These are phyloP conservation scores for Misopates orontium DNA, from an alignment of 257 asterid genomes.

Conservation along the genomic window DNA sequence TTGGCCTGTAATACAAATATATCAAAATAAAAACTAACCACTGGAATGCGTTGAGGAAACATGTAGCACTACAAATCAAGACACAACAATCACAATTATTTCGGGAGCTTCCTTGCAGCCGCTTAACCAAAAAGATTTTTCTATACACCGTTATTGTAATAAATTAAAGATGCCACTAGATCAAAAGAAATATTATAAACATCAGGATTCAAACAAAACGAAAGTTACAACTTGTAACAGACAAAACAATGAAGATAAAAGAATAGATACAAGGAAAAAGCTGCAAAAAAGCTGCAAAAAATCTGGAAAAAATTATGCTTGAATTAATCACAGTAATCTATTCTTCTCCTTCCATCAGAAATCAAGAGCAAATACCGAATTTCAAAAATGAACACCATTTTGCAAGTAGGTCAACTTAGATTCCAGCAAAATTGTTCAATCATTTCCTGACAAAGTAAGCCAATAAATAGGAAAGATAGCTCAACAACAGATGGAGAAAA, in stretches of 20 bases:
- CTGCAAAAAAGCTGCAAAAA: not conserved
- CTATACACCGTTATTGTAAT: slow-evolving; percentile 6
- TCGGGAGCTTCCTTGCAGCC: not conserved
- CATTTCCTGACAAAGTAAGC: slow-evolving; percentile 11
- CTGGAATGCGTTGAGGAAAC: slow-evolving; percentile 1
- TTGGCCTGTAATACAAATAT: slow-evolving; percentile 73
- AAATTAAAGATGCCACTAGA: slow-evolving; percentile 16
- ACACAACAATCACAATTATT: not conserved
- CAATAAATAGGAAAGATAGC: not conserved
- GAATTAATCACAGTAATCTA: slow-evolving; percentile 7
- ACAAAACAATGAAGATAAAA: slow-evolving; percentile 13
- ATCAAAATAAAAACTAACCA: slow-evolving; percentile 22
- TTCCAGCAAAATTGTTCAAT: slow-evolving; percentile 1
- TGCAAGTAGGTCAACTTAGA: slow-evolving; percentile 4
- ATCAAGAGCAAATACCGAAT: not conserved
- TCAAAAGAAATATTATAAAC: not conserved
- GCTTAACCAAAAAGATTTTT: slow-evolving; percentile 17
- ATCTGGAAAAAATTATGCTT: not conserved
- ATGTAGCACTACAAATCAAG: slow-evolving; percentile 4
- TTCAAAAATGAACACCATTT: slow-evolving; percentile 13
- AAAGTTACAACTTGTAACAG: slow-evolving; percentile 7
- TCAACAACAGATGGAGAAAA: not conserved
- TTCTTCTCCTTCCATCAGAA: slow-evolving; percentile 8
- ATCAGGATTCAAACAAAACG: slow-evolving; percentile 2
- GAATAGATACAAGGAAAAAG: slow-evolving; percentile 5